These are phyloP conservation scores for Xenoacremonium recifei DNA, from an alignment of 2,329 filamentous ascomycete species.

Conservation along the genomic window DNA sequence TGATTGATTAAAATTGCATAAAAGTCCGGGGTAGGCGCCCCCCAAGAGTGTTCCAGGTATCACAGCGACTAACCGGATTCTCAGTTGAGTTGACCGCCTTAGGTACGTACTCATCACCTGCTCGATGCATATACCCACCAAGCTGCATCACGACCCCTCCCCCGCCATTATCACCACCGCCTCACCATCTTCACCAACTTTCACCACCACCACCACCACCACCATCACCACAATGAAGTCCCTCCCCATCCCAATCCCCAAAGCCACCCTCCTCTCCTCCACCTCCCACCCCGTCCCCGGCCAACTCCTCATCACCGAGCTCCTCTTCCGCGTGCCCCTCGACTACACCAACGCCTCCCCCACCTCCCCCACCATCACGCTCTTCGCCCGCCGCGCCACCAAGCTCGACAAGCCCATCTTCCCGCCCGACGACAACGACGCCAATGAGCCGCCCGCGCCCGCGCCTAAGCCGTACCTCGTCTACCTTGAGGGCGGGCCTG, in stretches of 20 bases:
- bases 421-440: slow-evolving; percentile 33
- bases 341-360: slow-evolving; percentile 67
- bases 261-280: slow-evolving; percentile 40
- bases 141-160: too few species aligned
- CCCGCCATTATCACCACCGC: slow-evolving; percentile 12
- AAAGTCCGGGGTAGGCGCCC: too few species aligned
- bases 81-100: too few species aligned
- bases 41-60: too few species aligned
- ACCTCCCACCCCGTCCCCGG: slow-evolving; percentile 52
- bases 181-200: slow-evolving; percentile 6
- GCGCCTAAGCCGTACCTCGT: slow-evolving; percentile 58
- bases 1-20: too few species aligned
- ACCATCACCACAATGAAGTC: slow-evolving; percentile 12
- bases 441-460: slow-evolving; percentile 12
- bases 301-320: slow-evolving; percentile 72
- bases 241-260: slow-evolving; percentile 25
- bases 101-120: too few species aligned
- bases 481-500: slow-evolving; percentile 85
- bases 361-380: slow-evolving; percentile 57
- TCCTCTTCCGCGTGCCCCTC: slow-evolving; percentile 83
- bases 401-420: slow-evolving; percentile 64
- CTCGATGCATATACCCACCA: too few species aligned
- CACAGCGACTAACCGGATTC: too few species aligned
- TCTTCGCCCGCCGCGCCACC: slow-evolving; percentile 75
- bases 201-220: slow-evolving; percentile 7